Evolutionary conservation across 2,329 filamentous ascomycete genomes (phyloP).

Genomic region (Phyllosticta capitalensis): DNA sequence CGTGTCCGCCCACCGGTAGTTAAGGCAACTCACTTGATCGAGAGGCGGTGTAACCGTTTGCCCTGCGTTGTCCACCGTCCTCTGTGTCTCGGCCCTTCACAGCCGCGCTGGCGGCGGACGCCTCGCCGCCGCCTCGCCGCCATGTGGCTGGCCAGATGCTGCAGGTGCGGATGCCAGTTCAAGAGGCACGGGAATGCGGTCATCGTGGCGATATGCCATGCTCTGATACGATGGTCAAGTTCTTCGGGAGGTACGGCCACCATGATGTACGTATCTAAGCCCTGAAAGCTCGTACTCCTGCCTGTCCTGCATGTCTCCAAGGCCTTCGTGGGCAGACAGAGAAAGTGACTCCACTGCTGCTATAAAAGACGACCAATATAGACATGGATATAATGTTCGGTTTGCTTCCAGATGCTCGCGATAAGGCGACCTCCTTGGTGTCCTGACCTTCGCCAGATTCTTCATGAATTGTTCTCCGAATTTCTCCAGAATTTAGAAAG

Average conservation of each 20-base stretch:
- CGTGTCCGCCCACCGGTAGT: not conserved
- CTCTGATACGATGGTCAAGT: not conserved
- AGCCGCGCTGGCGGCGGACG: not conserved
- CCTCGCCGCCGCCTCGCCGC: not conserved
- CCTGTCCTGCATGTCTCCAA: not conserved
- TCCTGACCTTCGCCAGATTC: not conserved
- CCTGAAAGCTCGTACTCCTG: not conserved
- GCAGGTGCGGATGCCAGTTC: not conserved
- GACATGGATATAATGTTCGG: not conserved
- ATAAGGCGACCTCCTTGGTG: not conserved
- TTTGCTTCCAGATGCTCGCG: not conserved
- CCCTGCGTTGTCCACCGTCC: not conserved
- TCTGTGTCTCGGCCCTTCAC: not conserved
- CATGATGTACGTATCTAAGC: not conserved
- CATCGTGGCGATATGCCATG: not conserved
- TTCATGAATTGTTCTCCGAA: not conserved
- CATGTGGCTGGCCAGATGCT: not conserved
- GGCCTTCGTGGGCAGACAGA: not conserved
- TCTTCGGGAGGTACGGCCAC: not conserved
- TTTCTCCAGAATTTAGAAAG: not conserved
- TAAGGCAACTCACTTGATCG: not conserved
- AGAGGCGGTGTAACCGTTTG: not conserved
- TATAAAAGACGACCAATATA: not conserved
- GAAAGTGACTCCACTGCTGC: not conserved
- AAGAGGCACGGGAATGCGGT: not conserved